These are phyloP conservation scores for Coprinopsis strossmayeri DNA, from an alignment of 768 basidiomycete species.

Conservation along the genomic window DNA sequence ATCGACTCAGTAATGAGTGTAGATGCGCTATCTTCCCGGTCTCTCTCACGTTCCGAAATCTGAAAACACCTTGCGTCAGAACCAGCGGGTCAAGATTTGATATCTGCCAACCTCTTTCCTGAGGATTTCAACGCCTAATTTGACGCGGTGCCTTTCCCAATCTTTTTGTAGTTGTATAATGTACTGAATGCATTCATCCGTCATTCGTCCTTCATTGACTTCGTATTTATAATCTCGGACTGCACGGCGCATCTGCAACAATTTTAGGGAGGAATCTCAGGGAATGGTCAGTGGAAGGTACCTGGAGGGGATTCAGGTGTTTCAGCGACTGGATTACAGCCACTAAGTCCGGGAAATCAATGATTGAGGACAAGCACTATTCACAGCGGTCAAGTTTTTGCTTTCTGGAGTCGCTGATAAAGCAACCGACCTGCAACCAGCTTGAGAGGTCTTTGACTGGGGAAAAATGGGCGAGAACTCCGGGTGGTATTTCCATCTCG, in stretches of 20 bases:
- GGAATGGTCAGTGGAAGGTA: slow-evolving; percentile 16
- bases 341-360: slow-evolving; percentile 82
- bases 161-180: slow-evolving; percentile 93
- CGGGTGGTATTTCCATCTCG: slow-evolving; percentile 69
- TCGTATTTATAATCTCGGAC: slow-evolving; percentile 93
- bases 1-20: slow-evolving; percentile 39
- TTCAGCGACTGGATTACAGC: slow-evolving; percentile 86
- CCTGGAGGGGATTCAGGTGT: slow-evolving; percentile 88
- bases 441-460: slow-evolving; percentile 78
- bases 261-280: slow-evolving; percentile 1
- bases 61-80: slow-evolving; percentile 26
- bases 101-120: slow-evolving; percentile 61
- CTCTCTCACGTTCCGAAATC: slow-evolving; percentile 66
- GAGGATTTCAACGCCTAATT: slow-evolving; percentile 78
- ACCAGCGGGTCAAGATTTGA: too few species aligned
- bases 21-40: slow-evolving; percentile 55
- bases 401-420: too few species aligned
- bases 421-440: slow-evolving; percentile 89
- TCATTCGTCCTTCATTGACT: slow-evolving; percentile 88
- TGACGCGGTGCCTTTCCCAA: slow-evolving; percentile 90
- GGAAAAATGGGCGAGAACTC: slow-evolving; percentile 73
- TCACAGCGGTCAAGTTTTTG: too few species aligned
- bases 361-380: slow-evolving; percentile 81
- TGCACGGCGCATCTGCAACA: slow-evolving; percentile 80
- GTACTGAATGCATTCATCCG: slow-evolving; percentile 92